Conservation (phyloP, 371 early-diverging fungal genomes). For the Chytridium lagenaria region DNA sequence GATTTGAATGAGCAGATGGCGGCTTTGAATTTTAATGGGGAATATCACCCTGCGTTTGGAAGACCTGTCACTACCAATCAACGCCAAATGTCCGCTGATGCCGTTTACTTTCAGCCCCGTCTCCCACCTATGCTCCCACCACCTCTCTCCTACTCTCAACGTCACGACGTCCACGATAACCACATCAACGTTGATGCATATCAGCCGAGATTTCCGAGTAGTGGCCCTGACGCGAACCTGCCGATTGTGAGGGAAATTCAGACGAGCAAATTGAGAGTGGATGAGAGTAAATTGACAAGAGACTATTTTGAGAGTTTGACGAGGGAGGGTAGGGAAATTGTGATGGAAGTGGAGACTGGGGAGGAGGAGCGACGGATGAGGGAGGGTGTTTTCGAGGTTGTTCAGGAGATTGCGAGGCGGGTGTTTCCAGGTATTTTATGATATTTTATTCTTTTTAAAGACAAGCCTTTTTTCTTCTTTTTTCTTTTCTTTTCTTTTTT, state of each 20-base stretch:
- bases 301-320: conserved; percentile 46
- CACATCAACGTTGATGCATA: neutral
- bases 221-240: conserved; percentile 19
- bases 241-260: conserved; percentile 43
- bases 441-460: neutral
- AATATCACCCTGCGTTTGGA: neutral
- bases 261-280: conserved; percentile 42
- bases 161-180: neutral
- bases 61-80: neutral
- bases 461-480: neutral
- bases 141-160: neutral
- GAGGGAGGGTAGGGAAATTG: conserved; percentile 27
- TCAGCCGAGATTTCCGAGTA: neutral
- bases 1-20: neutral
- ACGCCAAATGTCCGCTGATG: neutral
- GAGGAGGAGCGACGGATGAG: conserved; percentile 30
- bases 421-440: conserved; percentile 32
- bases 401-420: conserved; percentile 32
- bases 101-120: neutral
- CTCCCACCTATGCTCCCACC: neutral
- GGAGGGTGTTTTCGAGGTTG: conserved; percentile 27
- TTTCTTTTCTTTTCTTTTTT: neutral
- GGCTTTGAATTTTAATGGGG: neutral
- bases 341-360: conserved; percentile 19
- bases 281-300: conserved; percentile 36